Base-by-base conservation (phyloP, 2,329 filamentous ascomycete genomes). In the Monosporascus cannonballus region DNA sequence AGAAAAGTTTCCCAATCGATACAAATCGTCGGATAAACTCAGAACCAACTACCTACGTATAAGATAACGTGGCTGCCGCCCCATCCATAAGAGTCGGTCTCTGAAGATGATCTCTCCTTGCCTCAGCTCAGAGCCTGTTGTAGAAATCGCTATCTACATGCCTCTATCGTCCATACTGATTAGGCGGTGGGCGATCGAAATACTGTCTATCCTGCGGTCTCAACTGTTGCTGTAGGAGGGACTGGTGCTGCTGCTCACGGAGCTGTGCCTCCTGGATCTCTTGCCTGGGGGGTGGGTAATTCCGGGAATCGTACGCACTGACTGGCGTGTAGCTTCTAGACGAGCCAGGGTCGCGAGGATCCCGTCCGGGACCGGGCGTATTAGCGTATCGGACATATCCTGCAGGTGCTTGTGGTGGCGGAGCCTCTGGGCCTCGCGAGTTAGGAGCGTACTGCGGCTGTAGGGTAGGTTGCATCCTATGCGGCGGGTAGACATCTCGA, bases 241-340 rank as follows among this genome's bases (percentile, higher is more conserved):
- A 58, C 41, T 64, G 63, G 7, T 61, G 60, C 27, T 73, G 67
- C 30, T 70, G 69, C 51, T 74, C 71, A 45, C 70, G 64, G 15
- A 68, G 58, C 17, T 73, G 65, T 17, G 61, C 67, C 51, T 75
- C 73, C n/a, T 71, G 67, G 18, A 61, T 51, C 48, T 65, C 68
- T 55, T 54, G 61, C 20, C 66, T 65, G n/a, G 63, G 66, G 3
- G 67, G 65, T 11, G 68, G 68, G 49, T 74, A 75, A 6, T 69
- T 71, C 17, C 75, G 68, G 6, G 53, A 56, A 27, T 78, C 75
- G 51, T 77, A 78, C 2, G 64, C 59, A 4, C 60, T 58, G 11
- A 69, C 71, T 3, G 76, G 75, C 1, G 76, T 77, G 59, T 75
- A 78, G 59, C 73, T 77, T 20, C 76, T 71, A 1, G 67, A 66